These are phyloP conservation scores for Vickermania spadyakhi DNA, from an alignment of 208 protist genomes.

Conservation along the genomic window DNA sequence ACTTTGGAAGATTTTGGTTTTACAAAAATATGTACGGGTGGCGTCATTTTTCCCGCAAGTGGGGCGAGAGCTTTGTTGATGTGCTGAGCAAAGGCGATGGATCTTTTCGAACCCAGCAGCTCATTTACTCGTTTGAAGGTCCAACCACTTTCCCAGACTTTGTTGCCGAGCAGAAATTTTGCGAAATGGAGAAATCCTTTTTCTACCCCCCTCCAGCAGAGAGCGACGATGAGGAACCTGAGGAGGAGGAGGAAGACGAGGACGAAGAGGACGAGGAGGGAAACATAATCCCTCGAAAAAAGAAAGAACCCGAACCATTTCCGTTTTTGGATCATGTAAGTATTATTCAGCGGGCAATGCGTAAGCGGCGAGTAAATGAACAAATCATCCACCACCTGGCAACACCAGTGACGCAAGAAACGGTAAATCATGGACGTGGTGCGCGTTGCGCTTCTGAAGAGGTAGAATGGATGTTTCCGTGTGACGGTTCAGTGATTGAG, in stretches of 20 bases:
- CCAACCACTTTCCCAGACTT: constrained; percentile 64
- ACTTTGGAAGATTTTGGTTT: constrained; percentile 3
- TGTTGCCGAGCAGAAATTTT: constrained; percentile 24
- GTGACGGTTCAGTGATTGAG: constrained; percentile 47
- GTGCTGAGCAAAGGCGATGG: constrained; percentile 22
- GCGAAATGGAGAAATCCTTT: constrained; percentile 25
- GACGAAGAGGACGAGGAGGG: constrained; percentile 26
- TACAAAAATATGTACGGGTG: constrained; percentile 10
- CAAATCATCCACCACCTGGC: constrained; percentile 15
- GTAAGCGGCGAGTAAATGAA: constrained; percentile 53
- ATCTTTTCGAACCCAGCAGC: constrained; percentile 25
- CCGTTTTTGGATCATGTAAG: constrained; percentile 31
- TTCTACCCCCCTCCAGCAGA: constrained; percentile 48
- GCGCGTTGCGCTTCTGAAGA: constrained; percentile 33
- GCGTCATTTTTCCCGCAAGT: constrained; percentile 4
- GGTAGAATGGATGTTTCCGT: constrained; percentile 51
- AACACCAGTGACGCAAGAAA: constrained; percentile 19
- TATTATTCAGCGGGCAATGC: constrained; percentile 19
- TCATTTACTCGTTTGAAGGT: constrained; percentile 39
- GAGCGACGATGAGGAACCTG: constrained; percentile 38
- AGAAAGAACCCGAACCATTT: constrained; percentile 15
- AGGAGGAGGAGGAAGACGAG: constrained; percentile 46
- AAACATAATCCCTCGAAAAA: constrained; percentile 8
- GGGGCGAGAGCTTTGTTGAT: constrained; percentile 1
- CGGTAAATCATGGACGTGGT: constrained; percentile 17